Evolutionary conservation across 768 basidiomycete genomes (phyloP).

Genomic region (Phylloporus rhodoxanthus): DNA sequence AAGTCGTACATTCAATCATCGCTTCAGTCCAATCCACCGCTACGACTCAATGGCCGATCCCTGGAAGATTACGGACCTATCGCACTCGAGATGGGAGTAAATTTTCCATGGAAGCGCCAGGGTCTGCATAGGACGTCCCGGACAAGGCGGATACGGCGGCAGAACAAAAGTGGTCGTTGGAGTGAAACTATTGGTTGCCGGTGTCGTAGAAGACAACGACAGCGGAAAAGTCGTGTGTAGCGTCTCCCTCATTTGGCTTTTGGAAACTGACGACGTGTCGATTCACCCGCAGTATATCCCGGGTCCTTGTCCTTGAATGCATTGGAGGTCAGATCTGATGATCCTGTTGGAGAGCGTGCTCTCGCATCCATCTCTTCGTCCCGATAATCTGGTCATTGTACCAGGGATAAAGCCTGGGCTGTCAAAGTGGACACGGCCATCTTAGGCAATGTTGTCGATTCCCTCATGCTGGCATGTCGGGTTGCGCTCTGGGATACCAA

Average conservation of each 20-base stretch:
- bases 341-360: conserved; percentile 58
- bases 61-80: conserved; percentile 64
- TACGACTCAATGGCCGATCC: conserved; percentile 73
- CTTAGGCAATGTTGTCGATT: conserved; percentile 73
- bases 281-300: conserved; percentile 79
- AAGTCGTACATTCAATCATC: conserved; percentile 69
- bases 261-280: conserved; percentile 35
- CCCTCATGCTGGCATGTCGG: conserved; percentile 71
- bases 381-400: conserved; percentile 57
- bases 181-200: conserved; percentile 72
- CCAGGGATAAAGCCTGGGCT: conserved; percentile 66
- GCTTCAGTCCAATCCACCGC: conserved; percentile 49
- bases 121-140: conserved; percentile 61
- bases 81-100: conserved; percentile 69
- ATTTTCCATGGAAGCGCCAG: conserved; percentile 82
- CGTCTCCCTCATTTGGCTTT: conserved; percentile 39
- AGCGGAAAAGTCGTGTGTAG: conserved; percentile 61
- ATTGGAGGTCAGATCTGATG: conserved; percentile 66
- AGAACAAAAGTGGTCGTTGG: conserved; percentile 79
- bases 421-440: conserved; percentile 70
- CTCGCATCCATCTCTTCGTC: conserved; percentile 60
- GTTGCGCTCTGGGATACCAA: conserved; percentile 79
- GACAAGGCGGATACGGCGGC: conserved; percentile 64
- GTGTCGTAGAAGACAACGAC: conserved; percentile 40
- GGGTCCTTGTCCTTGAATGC: conserved; percentile 52